A percentile compares a stretch with the other conserved stretches of the same genome.
phyloP scores from a whole-genome alignment of 192 early-diverging fungal genomes.

The Coemansia sp. region DNA sequence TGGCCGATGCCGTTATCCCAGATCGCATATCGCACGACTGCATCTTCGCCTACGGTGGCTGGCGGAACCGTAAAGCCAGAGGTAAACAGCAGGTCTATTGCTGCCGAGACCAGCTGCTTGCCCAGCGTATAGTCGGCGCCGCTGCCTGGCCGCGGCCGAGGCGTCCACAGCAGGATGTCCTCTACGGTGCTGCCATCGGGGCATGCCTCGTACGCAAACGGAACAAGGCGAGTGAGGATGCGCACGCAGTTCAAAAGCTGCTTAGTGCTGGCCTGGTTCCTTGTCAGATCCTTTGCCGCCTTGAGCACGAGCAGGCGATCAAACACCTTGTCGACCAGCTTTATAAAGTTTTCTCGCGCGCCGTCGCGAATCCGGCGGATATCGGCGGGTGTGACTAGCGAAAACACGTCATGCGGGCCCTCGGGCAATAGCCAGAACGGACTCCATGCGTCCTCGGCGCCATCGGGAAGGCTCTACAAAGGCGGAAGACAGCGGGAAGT shows the following conservation, averaged over 20 bases:
- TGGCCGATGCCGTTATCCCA: slow-evolving; percentile 83
- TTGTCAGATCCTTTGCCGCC: slow-evolving; percentile 56
- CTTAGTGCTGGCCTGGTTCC: slow-evolving; percentile 54
- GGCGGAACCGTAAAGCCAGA: slow-evolving; percentile 72
- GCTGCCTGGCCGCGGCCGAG: slow-evolving; percentile 42
- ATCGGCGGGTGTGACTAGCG: slow-evolving; percentile 82
- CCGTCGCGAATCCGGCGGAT: slow-evolving; percentile 77
- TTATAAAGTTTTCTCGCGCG: slow-evolving; percentile 77
- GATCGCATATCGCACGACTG: slow-evolving; percentile 66
- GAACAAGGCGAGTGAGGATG: slow-evolving; percentile 81
- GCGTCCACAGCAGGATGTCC: slow-evolving; percentile 53
- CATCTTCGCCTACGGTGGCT: slow-evolving; percentile 50
- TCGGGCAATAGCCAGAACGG: slow-evolving; percentile 73
- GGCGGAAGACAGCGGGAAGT: too few relatives aligned
- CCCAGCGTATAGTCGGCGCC: slow-evolving; percentile 54
- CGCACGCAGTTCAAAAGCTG: slow-evolving; percentile 84
- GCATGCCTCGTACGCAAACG: slow-evolving; percentile 76
- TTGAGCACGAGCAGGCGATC: slow-evolving; percentile 59
- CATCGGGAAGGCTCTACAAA: slow-evolving; percentile 46
- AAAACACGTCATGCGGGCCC: slow-evolving; percentile 76
- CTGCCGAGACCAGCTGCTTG: slow-evolving; percentile 57
- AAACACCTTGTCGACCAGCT: slow-evolving; percentile 75
- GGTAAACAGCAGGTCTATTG: slow-evolving; percentile 65
- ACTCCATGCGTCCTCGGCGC: slow-evolving; percentile 53
- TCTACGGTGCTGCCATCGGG: slow-evolving; percentile 31